Evolutionary conservation across 441 rosid species (phyloP), one percentile per base, ranked within the genome.

Genomic region (Gossypium schwendimanii): DNA sequence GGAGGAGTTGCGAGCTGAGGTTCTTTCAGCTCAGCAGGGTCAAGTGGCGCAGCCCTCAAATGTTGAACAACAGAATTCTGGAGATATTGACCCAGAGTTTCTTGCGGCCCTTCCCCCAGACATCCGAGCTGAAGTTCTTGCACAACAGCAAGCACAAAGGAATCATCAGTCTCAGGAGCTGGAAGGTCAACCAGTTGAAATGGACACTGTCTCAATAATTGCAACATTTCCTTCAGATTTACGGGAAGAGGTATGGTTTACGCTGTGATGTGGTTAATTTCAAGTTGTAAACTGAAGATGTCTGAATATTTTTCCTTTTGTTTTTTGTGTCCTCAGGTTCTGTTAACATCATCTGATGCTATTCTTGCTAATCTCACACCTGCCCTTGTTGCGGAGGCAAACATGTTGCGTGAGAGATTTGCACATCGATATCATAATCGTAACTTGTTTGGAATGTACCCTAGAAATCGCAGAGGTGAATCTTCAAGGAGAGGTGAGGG

Each of bases 81-180:
- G 89, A 63, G 99, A 95, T 80, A 93, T 95, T 66, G 99, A 95
- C 84, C 98, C 97, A 7, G 99, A 95, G 75, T 95, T 95, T 82
- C 94, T 95, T 81, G 99, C 98, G 52, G 99, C 99, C n/a, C 99
- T 95, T 81, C 99, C 99, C 50, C 88, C 95, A 24, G 99, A 95
- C 63, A 95, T 95, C 76, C 86, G 98, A 68, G 96, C 94, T 68
- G 99, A 95, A 84, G 99, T 92, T 67, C 76, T 93, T 75, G 96
- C 96, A 36, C 99, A 95, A 84, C 99, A 95, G 75, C 98, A 90
- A 81, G 97, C 96, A 21, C 99, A 95, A 71, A 90, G 97, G 81
- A 79, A 86, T 77, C 91, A 91, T 75, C 98, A 95, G 73, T 88
- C 98, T 76, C 97, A 91, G 80, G 99, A 95, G 80, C 98, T 93